These are phyloP conservation scores for Xylaria venustula DNA, from an alignment of 495 filamentous ascomycete genomes.

Conservation along the genomic window DNA sequence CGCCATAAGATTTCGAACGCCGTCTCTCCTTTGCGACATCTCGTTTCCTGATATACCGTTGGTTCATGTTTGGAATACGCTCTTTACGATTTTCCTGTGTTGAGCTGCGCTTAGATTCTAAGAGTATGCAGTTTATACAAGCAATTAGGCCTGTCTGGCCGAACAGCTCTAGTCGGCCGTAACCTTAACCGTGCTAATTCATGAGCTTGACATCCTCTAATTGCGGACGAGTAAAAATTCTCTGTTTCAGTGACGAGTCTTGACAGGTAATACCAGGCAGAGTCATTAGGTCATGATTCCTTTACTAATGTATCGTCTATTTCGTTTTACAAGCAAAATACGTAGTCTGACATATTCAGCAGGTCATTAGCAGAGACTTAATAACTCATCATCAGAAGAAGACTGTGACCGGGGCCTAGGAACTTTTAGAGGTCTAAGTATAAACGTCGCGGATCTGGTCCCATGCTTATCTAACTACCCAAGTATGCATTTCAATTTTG, in stretches of 20 bases:
- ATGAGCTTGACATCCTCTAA: too few species aligned
- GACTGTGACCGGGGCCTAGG: too few species aligned
- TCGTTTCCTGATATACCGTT: not conserved
- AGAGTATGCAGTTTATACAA: not conserved
- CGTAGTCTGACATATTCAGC: not conserved
- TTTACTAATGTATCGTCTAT: not conserved
- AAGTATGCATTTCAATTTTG: too few species aligned
- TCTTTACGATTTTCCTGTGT: not conserved
- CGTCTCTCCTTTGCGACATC: not conserved
- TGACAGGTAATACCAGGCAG: not conserved
- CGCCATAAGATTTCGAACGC: not conserved
- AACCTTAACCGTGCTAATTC: too few species aligned
- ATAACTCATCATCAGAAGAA: too few species aligned
- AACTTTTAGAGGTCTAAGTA: too few species aligned
- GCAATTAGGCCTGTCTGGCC: not conserved
- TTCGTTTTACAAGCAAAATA: too few species aligned
- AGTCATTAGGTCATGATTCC: not conserved
- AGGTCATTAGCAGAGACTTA: not conserved
- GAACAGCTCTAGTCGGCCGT: too few species aligned
- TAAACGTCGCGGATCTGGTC: too few species aligned
- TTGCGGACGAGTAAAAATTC: not conserved
- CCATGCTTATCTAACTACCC: too few species aligned
- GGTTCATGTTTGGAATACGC: not conserved
- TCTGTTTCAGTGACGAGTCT: too few species aligned
- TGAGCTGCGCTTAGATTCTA: not conserved